phyloP scores from a whole-genome alignment of 1,284 basidiomycete genomes.

The Cutaneotrichosporon sp. region DNA sequence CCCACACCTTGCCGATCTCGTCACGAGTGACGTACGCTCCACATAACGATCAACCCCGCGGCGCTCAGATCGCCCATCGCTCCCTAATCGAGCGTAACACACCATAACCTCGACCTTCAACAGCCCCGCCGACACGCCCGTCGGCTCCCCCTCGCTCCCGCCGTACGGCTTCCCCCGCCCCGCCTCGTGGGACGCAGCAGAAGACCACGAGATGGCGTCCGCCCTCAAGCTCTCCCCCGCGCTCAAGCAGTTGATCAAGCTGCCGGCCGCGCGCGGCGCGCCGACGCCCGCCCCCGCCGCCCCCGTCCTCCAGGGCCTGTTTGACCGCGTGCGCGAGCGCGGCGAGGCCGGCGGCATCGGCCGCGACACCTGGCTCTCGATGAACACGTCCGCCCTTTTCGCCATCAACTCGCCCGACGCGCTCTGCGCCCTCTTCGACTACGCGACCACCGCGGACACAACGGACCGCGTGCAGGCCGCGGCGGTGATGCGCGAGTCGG shows the following conservation, averaged over 20 bases:
- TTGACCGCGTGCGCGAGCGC: conserved; percentile 35
- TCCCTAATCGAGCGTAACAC: not conserved
- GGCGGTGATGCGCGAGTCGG: conserved; percentile 77
- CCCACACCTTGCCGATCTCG: not conserved
- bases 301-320: conserved; percentile 25
- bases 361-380: conserved; percentile 41
- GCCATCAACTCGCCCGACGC: conserved; percentile 50
- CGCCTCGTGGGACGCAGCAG: not conserved
- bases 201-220: conserved; percentile 16
- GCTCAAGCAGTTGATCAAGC: conserved; percentile 46
- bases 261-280: conserved; percentile 34
- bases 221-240: conserved; percentile 42
- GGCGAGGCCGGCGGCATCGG: conserved; percentile 23
- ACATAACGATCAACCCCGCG: not conserved
- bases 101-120: not conserved
- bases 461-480: conserved; percentile 30
- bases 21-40: not conserved
- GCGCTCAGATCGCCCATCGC: not conserved
- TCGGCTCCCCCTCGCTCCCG: not conserved
- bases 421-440: conserved; percentile 43
- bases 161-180: not conserved
- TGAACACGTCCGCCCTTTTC: conserved; percentile 43
- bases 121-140: not conserved
- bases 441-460: conserved; percentile 27
- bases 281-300: conserved; percentile 38